Conservation (phyloP, 306 rosid genomes). For the Prunus davidiana region DNA sequence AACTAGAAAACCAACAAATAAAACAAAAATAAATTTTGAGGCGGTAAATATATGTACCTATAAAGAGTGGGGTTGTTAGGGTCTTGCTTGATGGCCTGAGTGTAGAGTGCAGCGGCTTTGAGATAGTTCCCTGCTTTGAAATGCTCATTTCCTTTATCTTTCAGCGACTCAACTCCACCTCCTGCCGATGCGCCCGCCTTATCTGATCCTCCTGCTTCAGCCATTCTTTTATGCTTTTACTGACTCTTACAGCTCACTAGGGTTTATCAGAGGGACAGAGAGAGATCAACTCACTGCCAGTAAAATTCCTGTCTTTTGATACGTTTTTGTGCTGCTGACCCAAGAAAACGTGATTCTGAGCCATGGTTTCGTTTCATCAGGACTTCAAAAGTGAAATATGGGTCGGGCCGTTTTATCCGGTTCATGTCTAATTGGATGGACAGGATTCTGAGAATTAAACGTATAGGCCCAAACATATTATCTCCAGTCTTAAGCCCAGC, state of each 20-base stretch:
- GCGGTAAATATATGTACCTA: conserved; percentile 53
- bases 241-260: background rate
- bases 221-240: conserved; percentile 42
- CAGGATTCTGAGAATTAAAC: background rate
- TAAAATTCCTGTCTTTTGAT: background rate
- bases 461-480: background rate
- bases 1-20: background rate
- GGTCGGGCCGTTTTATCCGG: background rate
- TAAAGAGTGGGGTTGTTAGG: conserved; percentile 82
- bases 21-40: background rate
- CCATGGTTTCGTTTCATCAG: background rate
- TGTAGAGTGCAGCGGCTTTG: conserved; percentile 94
- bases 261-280: conserved; percentile 13
- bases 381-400: background rate
- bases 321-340: background rate
- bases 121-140: conserved; percentile 90
- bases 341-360: background rate
- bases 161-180: conserved; percentile 49
- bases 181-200: conserved; percentile 26
- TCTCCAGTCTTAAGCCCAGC: too few relatives aligned
- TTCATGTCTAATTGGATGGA: background rate
- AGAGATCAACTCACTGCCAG: background rate
- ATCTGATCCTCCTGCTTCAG: conserved; percentile 46
- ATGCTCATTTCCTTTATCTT: conserved; percentile 86
- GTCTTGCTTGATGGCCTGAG: conserved; percentile 95